Evolutionary conservation across 192 early-diverging fungal genomes (phyloP).

Genomic region (Entomortierella chlamydospora): DNA sequence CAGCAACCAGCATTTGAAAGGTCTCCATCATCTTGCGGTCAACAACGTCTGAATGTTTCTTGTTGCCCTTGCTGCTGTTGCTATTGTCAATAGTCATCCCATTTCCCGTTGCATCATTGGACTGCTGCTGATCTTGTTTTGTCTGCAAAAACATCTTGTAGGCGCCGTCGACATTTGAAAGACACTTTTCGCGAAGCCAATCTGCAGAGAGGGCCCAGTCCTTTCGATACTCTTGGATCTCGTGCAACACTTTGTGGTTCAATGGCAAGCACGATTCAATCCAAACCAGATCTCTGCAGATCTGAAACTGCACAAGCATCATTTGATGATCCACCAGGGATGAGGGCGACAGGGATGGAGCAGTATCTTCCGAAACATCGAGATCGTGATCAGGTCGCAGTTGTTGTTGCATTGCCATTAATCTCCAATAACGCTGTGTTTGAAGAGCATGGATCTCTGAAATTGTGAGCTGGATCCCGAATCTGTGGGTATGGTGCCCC

Average conservation of each 20-base stretch:
- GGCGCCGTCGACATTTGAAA: conserved; percentile 44
- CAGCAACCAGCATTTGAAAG: conserved; percentile 53
- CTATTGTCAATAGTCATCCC: not conserved
- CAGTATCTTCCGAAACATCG: not conserved
- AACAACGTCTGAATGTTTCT: conserved; percentile 34
- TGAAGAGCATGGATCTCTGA: conserved; percentile 44
- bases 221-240: conserved; percentile 49
- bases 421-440: conserved; percentile 36
- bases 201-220: conserved; percentile 51
- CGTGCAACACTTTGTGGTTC: conserved; percentile 50
- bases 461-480: conserved; percentile 27
- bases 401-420: conserved; percentile 30
- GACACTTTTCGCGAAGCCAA: conserved; percentile 51
- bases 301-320: conserved; percentile 48
- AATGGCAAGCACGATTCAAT: conserved; percentile 50
- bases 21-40: conserved; percentile 56
- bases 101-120: not conserved
- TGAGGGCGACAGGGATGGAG: not conserved
- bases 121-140: conserved; percentile 16
- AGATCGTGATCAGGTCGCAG: not conserved
- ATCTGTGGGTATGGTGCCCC: conserved; percentile 12
- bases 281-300: conserved; percentile 41
- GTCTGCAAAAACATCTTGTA: conserved; percentile 55
- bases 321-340: conserved; percentile 12
- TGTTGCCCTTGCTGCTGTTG: conserved; percentile 4